These are phyloP conservation scores for Phytophthora tentaculata DNA, from an alignment of 352 stramenopile species.

Conservation along the genomic window DNA sequence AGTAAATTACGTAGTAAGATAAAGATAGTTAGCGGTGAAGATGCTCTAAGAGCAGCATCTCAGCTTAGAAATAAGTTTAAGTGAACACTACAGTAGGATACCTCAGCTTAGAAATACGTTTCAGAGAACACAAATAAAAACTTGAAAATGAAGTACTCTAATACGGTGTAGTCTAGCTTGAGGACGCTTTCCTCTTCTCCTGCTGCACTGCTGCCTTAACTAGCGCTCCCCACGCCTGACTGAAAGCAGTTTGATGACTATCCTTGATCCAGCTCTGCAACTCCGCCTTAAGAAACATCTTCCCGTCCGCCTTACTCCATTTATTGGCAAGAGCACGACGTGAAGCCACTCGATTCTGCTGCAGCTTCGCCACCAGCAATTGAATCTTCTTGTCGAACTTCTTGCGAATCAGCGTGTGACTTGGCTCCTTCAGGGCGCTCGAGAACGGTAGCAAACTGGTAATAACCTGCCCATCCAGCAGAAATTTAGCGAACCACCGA, in stretches of 20 bases:
- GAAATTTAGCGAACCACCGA: conserved; percentile 86
- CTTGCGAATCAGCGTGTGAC: conserved; percentile 89
- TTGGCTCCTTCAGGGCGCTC: conserved; percentile 92
- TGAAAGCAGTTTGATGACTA: conserved; percentile 56
- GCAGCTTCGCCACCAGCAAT: conserved; percentile 70
- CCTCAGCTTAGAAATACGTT: too few species aligned
- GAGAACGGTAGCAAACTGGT: conserved; percentile 73
- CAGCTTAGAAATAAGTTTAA: too few species aligned
- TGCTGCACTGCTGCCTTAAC: conserved; percentile 34
- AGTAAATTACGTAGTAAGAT: too few species aligned
- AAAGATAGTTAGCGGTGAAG: too few species aligned
- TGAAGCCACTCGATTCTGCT: conserved; percentile 51
- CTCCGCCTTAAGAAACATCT: conserved; percentile 55
- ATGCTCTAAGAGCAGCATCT: too few species aligned
- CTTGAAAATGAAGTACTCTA: too few species aligned
- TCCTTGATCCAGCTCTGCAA: conserved; percentile 67
- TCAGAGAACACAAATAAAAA: too few species aligned
- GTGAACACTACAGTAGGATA: too few species aligned
- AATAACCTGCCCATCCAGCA: conserved; percentile 77
- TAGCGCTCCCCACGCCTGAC: conserved; percentile 51
- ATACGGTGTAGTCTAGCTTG: conserved; percentile 14
- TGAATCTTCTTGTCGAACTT: conserved; percentile 91
- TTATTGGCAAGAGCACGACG: conserved; percentile 44
- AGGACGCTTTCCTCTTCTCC: conserved; percentile 23
- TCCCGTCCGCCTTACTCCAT: conserved; percentile 47